These are phyloP conservation scores for Malus hybrid DNA, from an alignment of 331 rosid genomes.

Conservation along the genomic window DNA sequence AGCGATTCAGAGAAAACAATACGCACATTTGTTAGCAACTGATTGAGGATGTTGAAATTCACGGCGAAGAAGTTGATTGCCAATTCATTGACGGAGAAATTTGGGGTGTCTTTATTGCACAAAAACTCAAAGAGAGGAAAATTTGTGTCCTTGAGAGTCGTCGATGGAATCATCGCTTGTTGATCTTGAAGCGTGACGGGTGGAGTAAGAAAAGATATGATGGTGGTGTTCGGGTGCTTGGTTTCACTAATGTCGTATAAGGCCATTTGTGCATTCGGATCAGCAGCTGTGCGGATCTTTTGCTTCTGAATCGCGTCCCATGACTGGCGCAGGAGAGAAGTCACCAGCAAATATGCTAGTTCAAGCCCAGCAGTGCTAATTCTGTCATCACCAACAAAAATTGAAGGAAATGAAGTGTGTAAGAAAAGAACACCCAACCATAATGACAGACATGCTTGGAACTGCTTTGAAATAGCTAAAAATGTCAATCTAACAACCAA, in stretches of 20 bases:
- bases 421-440: not conserved
- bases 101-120: conserved; percentile 1
- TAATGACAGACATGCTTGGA: not conserved
- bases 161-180: conserved; percentile 6
- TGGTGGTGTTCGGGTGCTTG: not conserved
- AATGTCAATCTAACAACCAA: not conserved
- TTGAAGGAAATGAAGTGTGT: not conserved
- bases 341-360: conserved; percentile 18
- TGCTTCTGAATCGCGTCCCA: conserved; percentile 14
- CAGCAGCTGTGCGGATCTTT: not conserved
- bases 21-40: not conserved
- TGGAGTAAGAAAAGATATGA: conserved; percentile 28
- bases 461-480: not conserved
- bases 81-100: conserved; percentile 27
- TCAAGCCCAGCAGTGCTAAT: conserved; percentile 34
- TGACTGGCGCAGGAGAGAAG: conserved; percentile 12
- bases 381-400: conserved; percentile 15
- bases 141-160: not conserved
- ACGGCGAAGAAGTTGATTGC: conserved; percentile 18
- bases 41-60: not conserved
- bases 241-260: not conserved
- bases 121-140: conserved; percentile 38
- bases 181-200: not conserved
- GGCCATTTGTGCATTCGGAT: not conserved
- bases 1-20: no score